Evolutionary conservation across 306 rosid genomes (phyloP).

Genomic region (Lotus japonicus): DNA sequence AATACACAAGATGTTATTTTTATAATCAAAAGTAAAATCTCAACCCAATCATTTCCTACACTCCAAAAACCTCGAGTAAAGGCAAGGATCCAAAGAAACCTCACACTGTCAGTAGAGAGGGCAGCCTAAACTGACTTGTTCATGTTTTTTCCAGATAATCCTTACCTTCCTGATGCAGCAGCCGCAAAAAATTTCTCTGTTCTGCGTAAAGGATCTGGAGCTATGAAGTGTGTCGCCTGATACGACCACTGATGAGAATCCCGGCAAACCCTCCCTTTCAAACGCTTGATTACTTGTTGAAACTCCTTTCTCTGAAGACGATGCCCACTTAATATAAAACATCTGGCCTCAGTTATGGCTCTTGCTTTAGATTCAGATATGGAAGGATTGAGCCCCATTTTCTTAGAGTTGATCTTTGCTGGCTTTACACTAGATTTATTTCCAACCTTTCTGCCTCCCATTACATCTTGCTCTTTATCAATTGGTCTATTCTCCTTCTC

Average conservation of each 20-base stretch:
- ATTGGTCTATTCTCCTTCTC: constrained; percentile 75
- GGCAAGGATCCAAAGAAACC: not conserved
- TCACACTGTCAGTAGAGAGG: not conserved
- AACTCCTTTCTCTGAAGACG: constrained; percentile 71
- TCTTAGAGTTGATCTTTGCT: constrained; percentile 24
- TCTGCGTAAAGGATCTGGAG: constrained; percentile 75
- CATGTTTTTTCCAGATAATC: not conserved
- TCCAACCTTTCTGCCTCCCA: constrained; percentile 18
- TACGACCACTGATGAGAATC: constrained; percentile 96
- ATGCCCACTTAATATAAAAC: constrained; percentile 74
- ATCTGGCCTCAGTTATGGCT: constrained; percentile 39
- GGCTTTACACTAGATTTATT: constrained; percentile 29
- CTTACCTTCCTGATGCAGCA: constrained; percentile 91
- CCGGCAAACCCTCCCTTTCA: constrained; percentile 76
- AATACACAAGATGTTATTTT: too few relatives aligned
- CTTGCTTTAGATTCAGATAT: constrained; percentile 21
- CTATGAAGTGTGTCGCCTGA: constrained; percentile 88
- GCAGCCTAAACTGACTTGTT: not conserved
- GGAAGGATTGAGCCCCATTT: constrained; percentile 9
- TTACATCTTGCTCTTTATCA: constrained; percentile 22
- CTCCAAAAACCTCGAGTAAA: not conserved
- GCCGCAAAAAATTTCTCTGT: constrained; percentile 92
- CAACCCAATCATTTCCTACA: too few relatives aligned
- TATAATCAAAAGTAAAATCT: too few relatives aligned
- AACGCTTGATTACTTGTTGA: constrained; percentile 60